A percentile compares a stretch with the other conserved stretches of the same genome.
These are phyloP conservation scores for Kalanchoe fedtschenkoi DNA, from an alignment of 164 flowering plant species.

Conservation along the genomic window DNA sequence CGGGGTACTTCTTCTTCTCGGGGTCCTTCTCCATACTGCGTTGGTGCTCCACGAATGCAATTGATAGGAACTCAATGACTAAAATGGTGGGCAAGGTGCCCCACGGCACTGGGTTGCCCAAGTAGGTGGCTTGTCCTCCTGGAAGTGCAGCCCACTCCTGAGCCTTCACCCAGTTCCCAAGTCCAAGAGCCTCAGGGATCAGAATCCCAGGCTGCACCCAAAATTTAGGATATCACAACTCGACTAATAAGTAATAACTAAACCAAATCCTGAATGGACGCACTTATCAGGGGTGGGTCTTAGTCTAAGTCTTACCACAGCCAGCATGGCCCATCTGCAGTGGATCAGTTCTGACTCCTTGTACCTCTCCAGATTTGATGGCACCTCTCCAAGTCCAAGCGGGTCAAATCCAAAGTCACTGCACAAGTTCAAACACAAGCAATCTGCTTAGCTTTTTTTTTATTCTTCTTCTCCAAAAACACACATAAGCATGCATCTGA, in stretches of 20 bases:
- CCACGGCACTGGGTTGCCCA: constrained; percentile 98
- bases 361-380: constrained; percentile 89
- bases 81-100: constrained; percentile 87
- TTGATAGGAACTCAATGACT: constrained; percentile 74
- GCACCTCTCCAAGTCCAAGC: constrained; percentile 81
- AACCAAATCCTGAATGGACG: background rate
- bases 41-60: constrained; percentile 92
- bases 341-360: constrained; percentile 91
- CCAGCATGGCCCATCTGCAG: constrained; percentile 99
- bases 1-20: constrained; percentile 97
- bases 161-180: constrained; percentile 97
- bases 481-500: background rate
- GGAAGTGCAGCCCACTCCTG: constrained; percentile 98
- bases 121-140: constrained; percentile 93
- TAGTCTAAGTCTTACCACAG: constrained; percentile 51
- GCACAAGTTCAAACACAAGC: constrained; percentile 12
- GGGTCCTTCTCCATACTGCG: constrained; percentile 94
- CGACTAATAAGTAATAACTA: background rate
- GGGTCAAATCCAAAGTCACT: constrained; percentile 99
- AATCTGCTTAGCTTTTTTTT: background rate
- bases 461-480: no score
- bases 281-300: no score
- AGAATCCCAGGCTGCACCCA: constrained; percentile 83
- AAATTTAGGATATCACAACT: background rate
- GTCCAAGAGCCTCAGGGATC: constrained; percentile 89